These are phyloP conservation scores for Penicillium angulare DNA, from an alignment of 495 filamentous ascomycete species.

Conservation along the genomic window DNA sequence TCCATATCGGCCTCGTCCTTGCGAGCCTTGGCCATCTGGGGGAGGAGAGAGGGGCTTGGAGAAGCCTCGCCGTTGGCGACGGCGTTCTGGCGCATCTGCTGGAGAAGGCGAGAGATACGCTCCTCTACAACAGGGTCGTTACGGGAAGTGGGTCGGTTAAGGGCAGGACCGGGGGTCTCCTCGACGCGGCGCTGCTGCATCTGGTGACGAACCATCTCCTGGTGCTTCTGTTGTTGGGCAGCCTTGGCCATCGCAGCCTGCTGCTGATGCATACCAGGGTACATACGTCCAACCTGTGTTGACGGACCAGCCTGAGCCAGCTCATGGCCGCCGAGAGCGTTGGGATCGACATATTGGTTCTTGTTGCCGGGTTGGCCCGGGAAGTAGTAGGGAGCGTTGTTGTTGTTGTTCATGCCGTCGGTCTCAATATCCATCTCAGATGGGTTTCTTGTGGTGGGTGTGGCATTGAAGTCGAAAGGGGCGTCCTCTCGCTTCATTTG, in stretches of 20 bases:
- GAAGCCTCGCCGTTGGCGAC: constrained; percentile 51
- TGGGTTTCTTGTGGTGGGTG: constrained; percentile 46
- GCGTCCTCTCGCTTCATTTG: constrained; percentile 54
- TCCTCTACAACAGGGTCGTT: constrained; percentile 79
- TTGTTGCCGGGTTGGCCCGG: constrained; percentile 36
- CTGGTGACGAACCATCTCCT: constrained; percentile 60
- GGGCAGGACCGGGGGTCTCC: constrained; percentile 25
- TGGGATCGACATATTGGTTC: constrained; percentile 67
- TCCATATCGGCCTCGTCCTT: constrained; percentile 99
- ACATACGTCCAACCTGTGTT: constrained; percentile 66
- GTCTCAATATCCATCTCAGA: constrained; percentile 57
- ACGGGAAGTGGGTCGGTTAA: constrained; percentile 48
- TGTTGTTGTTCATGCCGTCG: constrained; percentile 65
- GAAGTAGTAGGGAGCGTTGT: constrained; percentile 53
- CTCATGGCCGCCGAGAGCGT: constrained; percentile 60
- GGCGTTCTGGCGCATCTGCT: constrained; percentile 74
- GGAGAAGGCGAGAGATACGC: constrained; percentile 78
- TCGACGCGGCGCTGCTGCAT: constrained; percentile 41
- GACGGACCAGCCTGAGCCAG: constrained; percentile 44
- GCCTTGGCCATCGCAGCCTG: constrained; percentile 79
- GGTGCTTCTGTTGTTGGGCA: constrained; percentile 64
- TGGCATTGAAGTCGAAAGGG: constrained; percentile 53
- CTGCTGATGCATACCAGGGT: constrained; percentile 89
- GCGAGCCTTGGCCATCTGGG: constrained; percentile 59
- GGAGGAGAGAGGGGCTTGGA: constrained; percentile 39